A percentile compares a stretch with the other conserved stretches of the same genome.
These are phyloP conservation scores for Tylopilus felleus DNA, from an alignment of 768 basidiomycete genomes.

Conservation along the genomic window DNA sequence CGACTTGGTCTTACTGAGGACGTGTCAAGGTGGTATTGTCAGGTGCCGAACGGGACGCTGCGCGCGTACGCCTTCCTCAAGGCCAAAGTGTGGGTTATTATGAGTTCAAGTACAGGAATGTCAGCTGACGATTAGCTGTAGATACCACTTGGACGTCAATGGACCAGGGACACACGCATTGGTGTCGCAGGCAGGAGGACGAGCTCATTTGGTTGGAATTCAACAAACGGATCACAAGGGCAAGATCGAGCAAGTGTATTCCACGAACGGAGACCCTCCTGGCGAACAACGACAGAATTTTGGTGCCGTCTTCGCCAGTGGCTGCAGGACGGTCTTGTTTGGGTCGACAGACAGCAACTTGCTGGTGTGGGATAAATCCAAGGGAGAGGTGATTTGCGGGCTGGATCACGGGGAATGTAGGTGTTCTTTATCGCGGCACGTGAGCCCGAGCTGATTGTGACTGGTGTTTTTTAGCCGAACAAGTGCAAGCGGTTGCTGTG, in stretches of 20 bases:
- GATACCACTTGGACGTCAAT: slow-evolving; percentile 53
- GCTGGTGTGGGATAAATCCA: slow-evolving; percentile 60
- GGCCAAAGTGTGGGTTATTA: slow-evolving; percentile 49
- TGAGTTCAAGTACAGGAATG: not conserved
- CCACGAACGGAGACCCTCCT: slow-evolving; percentile 34
- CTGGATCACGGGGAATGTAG: slow-evolving; percentile 59
- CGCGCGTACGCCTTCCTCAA: slow-evolving; percentile 58
- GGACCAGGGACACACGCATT: slow-evolving; percentile 48
- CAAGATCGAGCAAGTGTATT: slow-evolving; percentile 51
- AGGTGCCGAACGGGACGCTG: slow-evolving; percentile 63
- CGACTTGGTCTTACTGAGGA: slow-evolving; percentile 7
- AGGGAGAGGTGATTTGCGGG: slow-evolving; percentile 52
- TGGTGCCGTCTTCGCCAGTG: slow-evolving; percentile 52
- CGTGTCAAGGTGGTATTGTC: slow-evolving; percentile 57
- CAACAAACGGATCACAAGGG: slow-evolving; percentile 48
- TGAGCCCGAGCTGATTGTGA: slow-evolving; percentile 7
- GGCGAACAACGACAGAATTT: slow-evolving; percentile 35
- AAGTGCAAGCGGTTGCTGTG: slow-evolving; percentile 35
- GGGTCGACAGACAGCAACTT: slow-evolving; percentile 53
- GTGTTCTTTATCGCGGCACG: slow-evolving; percentile 10
- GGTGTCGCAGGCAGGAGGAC: slow-evolving; percentile 49
- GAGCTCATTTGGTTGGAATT: slow-evolving; percentile 50
- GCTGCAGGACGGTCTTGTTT: slow-evolving; percentile 54
- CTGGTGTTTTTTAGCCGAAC: slow-evolving; percentile 25
- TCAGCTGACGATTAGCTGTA: slow-evolving; percentile 25